Conservation (phyloP, 306 rosid genomes). For the Casuarina equisetifolia region DNA sequence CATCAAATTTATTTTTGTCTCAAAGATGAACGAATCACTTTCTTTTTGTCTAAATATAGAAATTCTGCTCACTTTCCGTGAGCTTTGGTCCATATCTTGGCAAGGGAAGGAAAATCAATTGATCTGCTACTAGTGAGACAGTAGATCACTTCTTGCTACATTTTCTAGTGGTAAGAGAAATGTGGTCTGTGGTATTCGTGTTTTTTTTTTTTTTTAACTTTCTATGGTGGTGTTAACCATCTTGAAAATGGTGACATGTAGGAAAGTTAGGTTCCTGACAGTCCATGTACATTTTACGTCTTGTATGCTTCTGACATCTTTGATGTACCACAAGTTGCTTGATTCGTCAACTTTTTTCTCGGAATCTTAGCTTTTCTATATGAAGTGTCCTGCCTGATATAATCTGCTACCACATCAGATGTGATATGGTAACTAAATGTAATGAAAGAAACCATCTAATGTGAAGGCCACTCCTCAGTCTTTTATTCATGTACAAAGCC, state of each 20-base stretch:
- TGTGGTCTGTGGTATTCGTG: too few relatives aligned
- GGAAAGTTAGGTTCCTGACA: not conserved
- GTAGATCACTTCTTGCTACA: too few relatives aligned
- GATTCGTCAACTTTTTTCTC: not conserved
- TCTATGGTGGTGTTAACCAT: too few relatives aligned
- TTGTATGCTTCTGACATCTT: not conserved
- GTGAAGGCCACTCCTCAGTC: not conserved
- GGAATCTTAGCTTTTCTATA: not conserved
- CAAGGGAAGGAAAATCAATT: not conserved
- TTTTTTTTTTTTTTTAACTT: too few relatives aligned
- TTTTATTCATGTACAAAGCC: not conserved
- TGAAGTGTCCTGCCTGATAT: not conserved
- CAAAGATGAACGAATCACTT: not conserved
- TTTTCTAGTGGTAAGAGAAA: too few relatives aligned
- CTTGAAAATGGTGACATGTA: too few relatives aligned
- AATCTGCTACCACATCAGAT: not conserved
- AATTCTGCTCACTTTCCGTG: not conserved
- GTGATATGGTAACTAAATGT: not conserved
- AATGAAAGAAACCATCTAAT: not conserved
- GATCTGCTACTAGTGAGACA: not conserved
- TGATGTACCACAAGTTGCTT: not conserved
- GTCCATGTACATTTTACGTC: not conserved
- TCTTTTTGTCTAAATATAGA: too few relatives aligned
- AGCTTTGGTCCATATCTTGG: not conserved
- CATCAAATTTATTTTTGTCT: not conserved